Evolutionary conservation across 1,139 yeast species (phyloP), one percentile per base, ranked within the genome.

Genomic region (Meyerozyma guilliermondii): DNA sequence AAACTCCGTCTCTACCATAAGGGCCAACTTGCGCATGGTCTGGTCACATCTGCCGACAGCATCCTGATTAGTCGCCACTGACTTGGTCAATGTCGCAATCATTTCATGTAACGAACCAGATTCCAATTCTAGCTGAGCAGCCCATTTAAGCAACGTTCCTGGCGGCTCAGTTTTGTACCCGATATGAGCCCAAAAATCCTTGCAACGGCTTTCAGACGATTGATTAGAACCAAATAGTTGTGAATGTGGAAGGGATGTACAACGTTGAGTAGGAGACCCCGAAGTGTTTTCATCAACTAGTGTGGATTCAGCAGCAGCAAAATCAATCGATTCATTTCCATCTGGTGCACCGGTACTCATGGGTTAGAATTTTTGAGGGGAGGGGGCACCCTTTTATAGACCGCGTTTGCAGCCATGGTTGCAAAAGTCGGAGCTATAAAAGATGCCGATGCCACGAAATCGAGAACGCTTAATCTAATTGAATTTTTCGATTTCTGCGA

Each of bases 91-190:
- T 9, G n/a, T 9, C 10, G 14, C 43, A 10, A 37, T 16, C 11
- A 40, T 35, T 29, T 35, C 41, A 36, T 26, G 17, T n/a, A 17
- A 22, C 29, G 38, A 17, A 34, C 33, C 46, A 1, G 68, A 59
- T 43, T 66, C 71, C 16, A 65, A 46, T 43, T 66, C 71, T 10
- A 67, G 49, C 37, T 60, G 51, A 1, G 69, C 59, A 1, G 71
- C 71, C 68, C 68, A 62, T 23, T 46, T 46, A 2, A 59, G 43
- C 14, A 63, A 45, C 11, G 47, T 41, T 23, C 38, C 29, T 13
- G 39, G 41, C 7, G 38, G 30, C 18, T 8, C 20, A n/a, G 38
- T 38, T 10, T 17, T 35, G 13, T 31, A 38, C 7, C 33, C 34
- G 4, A 18, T 24, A 8, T 40, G 41, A 8, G n/a, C 14, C 33